These are phyloP conservation scores for Cichorium intybus DNA, from an alignment of 140 eudicot genomes.

Conservation along the genomic window DNA sequence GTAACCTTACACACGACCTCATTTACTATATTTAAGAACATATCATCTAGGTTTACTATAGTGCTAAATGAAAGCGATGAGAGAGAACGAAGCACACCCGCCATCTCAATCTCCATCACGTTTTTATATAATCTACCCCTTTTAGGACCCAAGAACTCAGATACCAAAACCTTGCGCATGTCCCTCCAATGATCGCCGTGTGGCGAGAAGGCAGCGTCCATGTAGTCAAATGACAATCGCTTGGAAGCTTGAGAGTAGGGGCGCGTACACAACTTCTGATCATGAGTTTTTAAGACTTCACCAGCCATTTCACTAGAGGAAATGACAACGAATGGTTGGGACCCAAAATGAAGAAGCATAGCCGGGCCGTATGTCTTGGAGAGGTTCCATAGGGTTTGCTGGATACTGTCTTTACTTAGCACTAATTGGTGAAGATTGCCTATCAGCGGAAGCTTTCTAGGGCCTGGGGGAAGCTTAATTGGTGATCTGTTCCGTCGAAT, in stretches of 20 bases:
- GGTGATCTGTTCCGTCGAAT: too few species aligned
- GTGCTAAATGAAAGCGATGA: background rate
- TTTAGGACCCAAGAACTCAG: conserved; percentile 21
- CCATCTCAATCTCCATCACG: conserved; percentile 2
- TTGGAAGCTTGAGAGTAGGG: too few species aligned
- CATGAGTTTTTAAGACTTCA: too few species aligned
- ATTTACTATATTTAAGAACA: background rate
- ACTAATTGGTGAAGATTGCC: too few species aligned
- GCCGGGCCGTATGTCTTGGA: conserved; percentile 20
- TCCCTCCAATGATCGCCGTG: background rate
- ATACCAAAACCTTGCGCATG: conserved; percentile 1
- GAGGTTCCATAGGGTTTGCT: conserved; percentile 14
- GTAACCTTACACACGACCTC: conserved; percentile 19
- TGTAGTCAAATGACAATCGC: too few species aligned
- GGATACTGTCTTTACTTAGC: conserved; percentile 21
- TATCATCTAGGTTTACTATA: too few species aligned
- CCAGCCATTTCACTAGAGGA: conserved; percentile 22
- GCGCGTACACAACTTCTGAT: too few species aligned
- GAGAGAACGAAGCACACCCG: background rate
- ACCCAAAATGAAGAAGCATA: conserved; percentile 25
- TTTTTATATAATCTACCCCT: conserved; percentile 12
- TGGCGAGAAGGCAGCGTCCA: background rate
- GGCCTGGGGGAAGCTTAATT: too few species aligned
- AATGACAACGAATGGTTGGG: conserved; percentile 17
- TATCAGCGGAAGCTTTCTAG: too few species aligned